Base-by-base conservation (phyloP, 139 green algal genomes). In the Marvania coccoides region DNA sequence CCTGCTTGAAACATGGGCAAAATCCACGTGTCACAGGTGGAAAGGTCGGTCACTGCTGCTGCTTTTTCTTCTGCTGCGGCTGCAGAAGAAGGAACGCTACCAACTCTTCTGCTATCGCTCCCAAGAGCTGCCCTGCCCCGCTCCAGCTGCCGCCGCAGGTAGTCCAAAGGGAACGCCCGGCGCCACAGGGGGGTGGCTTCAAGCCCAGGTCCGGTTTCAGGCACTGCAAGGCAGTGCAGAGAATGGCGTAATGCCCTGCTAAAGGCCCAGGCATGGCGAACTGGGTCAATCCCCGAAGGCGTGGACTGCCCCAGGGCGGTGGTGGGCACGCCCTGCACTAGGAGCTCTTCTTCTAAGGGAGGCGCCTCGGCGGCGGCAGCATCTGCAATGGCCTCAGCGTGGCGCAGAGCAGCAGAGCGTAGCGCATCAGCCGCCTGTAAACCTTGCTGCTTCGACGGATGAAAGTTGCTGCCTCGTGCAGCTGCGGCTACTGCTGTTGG, bases 1-100 rank as follows among this genome's bases (percentile, higher is more conserved):
- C 78, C 78, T 19, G 81, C 61, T 62, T 85, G 78, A 39, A 83
- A 61, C 24, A 65, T 39, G 1, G 78, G 78, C 35, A 85, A 29
- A 5, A 84, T 42, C 70, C 66, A 80, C 2, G 77, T 83, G 61
- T 84, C 74, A 5, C 38, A 23, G 8, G 15, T 1, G 6, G 10
- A 14, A 7, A 1, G 6, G 23, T 47, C 57, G 12, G n/a, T 29
- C 12, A 6, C 34, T 42, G 35, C 35, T 47, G 34, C 8, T 47
- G 57, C 38, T 51, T 28, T 30, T 19, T 6, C 57, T 19, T 6
- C 57, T 33, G 39, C 6, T 54, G 39, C 26, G 5, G 23, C n/a
- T 4, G 57, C 14, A 10, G 28, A 40, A 59, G 48, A 59, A 8
- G 47, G 24, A 3, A 36, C 24, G 47, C 19, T 57, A 6, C 24